Conservation (phyloP, 306 rosid species). For the Echinosophora koreensis region DNA sequence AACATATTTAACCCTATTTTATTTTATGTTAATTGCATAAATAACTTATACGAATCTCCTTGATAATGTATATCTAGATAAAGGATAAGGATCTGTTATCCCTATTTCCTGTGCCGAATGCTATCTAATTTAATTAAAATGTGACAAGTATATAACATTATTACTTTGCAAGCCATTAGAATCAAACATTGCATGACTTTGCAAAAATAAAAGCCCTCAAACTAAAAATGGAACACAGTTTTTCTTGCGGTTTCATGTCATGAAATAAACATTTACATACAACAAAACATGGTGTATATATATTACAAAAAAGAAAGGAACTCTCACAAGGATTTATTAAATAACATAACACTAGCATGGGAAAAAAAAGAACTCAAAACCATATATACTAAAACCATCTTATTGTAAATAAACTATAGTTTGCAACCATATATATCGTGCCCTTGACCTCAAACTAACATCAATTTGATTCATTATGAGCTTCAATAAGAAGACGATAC, state of each 20-base stretch:
- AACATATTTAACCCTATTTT: too few relatives aligned
- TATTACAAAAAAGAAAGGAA: not conserved
- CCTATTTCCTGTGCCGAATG: too few relatives aligned
- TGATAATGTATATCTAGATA: too few relatives aligned
- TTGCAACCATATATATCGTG: not conserved
- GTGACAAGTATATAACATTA: not conserved
- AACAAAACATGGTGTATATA: too few relatives aligned
- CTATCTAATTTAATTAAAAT: too few relatives aligned
- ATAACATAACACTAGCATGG: not conserved
- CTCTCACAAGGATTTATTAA: not conserved
- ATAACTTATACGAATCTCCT: too few relatives aligned
- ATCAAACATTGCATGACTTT: not conserved
- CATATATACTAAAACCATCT: not conserved
- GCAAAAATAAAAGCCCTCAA: too few relatives aligned
- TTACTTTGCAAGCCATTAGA: not conserved
- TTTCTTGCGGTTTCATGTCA: not conserved
- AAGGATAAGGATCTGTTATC: too few relatives aligned
- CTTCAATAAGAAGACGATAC: constrained; percentile 23
- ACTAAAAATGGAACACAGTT: not conserved
- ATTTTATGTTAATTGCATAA: too few relatives aligned
- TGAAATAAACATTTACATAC: too few relatives aligned
- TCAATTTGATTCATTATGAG: not conserved
- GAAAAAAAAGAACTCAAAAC: not conserved
- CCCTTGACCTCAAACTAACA: too few relatives aligned
- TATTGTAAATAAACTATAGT: not conserved